Base-by-base conservation (phyloP, 208 protist genomes). In the Leishmania martiniquensis region DNA sequence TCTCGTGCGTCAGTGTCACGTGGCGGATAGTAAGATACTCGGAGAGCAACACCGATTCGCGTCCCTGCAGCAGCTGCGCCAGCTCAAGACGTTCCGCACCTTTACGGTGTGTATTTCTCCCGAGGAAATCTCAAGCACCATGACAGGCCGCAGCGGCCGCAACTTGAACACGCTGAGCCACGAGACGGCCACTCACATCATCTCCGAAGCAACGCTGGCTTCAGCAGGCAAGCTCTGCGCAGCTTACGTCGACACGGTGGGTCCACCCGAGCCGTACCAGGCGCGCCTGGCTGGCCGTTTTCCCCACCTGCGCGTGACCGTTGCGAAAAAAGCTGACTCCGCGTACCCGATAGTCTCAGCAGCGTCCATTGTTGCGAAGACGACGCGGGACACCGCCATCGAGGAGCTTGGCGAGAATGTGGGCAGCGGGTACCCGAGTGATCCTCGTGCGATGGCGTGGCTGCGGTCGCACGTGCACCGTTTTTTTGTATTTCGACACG, bases 181-280 rank as follows among this genome's bases (percentile, higher is more conserved):
- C 80, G 88, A 98, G 72, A 77, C 89, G 25, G 95, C 95, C 25
- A 96, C 97, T 29, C 65, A 75, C 20, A 92, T 98, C 54, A 98
- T 98, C 52, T 81, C 88, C 52, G 71, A 90, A 29, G 89, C 91
- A 9, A 92, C 94, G 60, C 71, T 98, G 7, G 86, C 89, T 55
- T 89, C 78, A 6, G 68, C 74, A n/a, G 93, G 92, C 17, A 93
- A 90, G 84, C 80, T 98, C 59, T 91, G 81, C 54, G 91, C 93
- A 42, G 92, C 95, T 4, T 99, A 95, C 87, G 88, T 99, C n/a
- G 97, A 99, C 86, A 98, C 97, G 3, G 96, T 99, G 42, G 95
- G 96, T 0, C 88, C 93, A 9, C 90, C 96, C 4, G 86, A 89
- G 67, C 87, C 89, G 51, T 99, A 98, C 79, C 84, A 94, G 76